Evolutionary conservation across 208 protist genomes (phyloP), one percentile per base, ranked within the genome.

Genomic region (Jaenimonas drosophilae): DNA sequence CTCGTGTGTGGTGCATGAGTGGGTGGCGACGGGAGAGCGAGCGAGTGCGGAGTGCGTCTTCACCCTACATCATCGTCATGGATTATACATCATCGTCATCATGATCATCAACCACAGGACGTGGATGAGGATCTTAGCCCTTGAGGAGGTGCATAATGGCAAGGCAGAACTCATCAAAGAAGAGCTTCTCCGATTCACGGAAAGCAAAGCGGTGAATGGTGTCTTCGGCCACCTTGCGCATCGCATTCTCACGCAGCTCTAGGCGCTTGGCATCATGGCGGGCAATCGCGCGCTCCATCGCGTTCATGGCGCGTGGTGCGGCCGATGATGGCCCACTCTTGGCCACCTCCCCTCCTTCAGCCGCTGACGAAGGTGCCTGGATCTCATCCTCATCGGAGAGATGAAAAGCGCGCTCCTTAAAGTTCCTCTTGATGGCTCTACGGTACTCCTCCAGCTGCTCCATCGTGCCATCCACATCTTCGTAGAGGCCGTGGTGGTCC

Each of bases 121-220:
- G 31, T 25, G 31, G 31, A 34, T 34, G 9, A 14, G 11, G 31
- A 47, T 48, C 56, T 54, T 64, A 79, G 29, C 49, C 57, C 48
- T 70, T 79, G 17, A 74, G 36, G 6, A 83, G 33, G 30, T 77
- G 60, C 37, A 79, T 29, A 27, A 88, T 45, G n/a, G 71, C 67
- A 5, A 88, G 40, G 31, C 67, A 76, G 33, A 83, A 82, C 61
- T 88, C 78, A 37, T 83, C 78, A 28, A 64, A 77, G 59, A 64
- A 67, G 9, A 88, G 45, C 32, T 45, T 57, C 0, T 47, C 59
- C 16, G 45, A 50, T 9, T 61, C 59, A 7, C 54, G 66, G 46
- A 72, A 81, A 11, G 62, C 62, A 32, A 70, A 88, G 11, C 43
- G 47, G 24, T 39, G 21, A 16, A 77, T 11, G 0, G 58, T 40